Percentiles rank a stretch among this genome's conserved stretches.
Evolutionary conservation across 345 rosid genomes (phyloP).

Genomic region (Viola odorata): DNA sequence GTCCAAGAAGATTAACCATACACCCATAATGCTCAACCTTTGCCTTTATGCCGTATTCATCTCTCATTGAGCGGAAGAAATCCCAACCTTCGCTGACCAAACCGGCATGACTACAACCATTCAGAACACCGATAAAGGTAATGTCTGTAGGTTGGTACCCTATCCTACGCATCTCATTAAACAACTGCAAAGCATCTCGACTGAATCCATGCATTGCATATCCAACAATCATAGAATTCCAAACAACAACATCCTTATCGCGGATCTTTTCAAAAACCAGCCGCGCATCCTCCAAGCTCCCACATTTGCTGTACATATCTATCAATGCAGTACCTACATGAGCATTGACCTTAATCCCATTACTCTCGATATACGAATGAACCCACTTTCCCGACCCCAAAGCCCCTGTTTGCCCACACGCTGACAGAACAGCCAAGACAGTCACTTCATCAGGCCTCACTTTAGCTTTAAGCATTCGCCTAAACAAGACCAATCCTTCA

Average conservation of each 20-base stretch:
- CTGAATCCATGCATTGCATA: constrained; percentile 19
- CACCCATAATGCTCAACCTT: constrained; percentile 26
- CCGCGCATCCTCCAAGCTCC: constrained; percentile 28
- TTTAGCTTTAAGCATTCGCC: constrained; percentile 38
- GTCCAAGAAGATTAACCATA: constrained; percentile 25
- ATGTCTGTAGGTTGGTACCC: constrained; percentile 21
- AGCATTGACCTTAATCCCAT: constrained; percentile 30
- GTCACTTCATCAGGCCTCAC: constrained; percentile 57
- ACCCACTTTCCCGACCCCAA: constrained; percentile 70
- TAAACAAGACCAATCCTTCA: constrained; percentile 45
- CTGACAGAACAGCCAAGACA: constrained; percentile 46
- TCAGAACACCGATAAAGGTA: constrained; percentile 19
- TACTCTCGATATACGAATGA: constrained; percentile 43
- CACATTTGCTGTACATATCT: constrained; percentile 79
- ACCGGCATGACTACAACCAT: constrained; percentile 21
- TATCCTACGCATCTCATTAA: constrained; percentile 11
- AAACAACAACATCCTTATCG: constrained; percentile 18
- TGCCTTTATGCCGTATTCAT: constrained; percentile 18
- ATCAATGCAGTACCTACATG: constrained; percentile 51
- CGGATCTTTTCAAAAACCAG: constrained; percentile 19
- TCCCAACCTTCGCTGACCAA: constrained; percentile 15
- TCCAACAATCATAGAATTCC: constrained; percentile 22
- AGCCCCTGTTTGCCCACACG: constrained; percentile 77
- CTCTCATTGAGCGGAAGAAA: constrained; percentile 15
- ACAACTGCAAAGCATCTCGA: constrained; percentile 18